A percentile compares a stretch with the other conserved stretches of the same genome.
These are phyloP conservation scores for Spirogloea muscicola DNA, from an alignment of 139 green algal species.

Conservation along the genomic window DNA sequence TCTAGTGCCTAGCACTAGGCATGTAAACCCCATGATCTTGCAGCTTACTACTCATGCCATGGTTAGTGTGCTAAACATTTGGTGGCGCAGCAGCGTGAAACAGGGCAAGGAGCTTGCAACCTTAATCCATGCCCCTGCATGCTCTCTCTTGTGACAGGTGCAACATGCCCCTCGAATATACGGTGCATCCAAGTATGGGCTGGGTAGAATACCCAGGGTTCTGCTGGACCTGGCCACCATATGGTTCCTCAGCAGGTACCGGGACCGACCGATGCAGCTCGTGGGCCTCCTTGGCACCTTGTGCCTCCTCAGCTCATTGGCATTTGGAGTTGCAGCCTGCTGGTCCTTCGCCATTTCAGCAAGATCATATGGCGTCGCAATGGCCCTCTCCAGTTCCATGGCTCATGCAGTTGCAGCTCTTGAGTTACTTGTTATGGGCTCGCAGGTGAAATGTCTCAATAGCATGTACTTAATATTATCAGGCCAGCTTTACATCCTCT, in stretches of 20 bases:
- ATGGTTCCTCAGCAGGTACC: conserved; percentile 39
- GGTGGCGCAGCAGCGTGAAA: too few species aligned
- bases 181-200: conserved; percentile 49
- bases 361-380: not conserved
- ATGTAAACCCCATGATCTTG: not conserved
- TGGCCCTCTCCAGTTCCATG: conserved; percentile 6
- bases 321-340: conserved; percentile 8
- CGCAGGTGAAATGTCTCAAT: not conserved
- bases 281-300: conserved; percentile 25
- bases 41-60: too few species aligned
- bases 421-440: conserved; percentile 10
- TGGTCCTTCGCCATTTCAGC: not conserved
- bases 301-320: not conserved
- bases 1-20: not conserved
- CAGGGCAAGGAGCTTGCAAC: too few species aligned
- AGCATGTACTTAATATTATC: not conserved
- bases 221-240: conserved; percentile 48
- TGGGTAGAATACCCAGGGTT: conserved; percentile 42
- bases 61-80: too few species aligned
- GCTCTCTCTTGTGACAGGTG: conserved; percentile 22
- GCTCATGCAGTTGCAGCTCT: conserved; percentile 14
- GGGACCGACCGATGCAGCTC: conserved; percentile 47
- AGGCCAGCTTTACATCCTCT: not conserved
- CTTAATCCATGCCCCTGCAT: not conserved
- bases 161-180: conserved; percentile 28